phyloP scores from a whole-genome alignment of 2,329 filamentous ascomycete species.

The Aspergillus tubingensis region DNA sequence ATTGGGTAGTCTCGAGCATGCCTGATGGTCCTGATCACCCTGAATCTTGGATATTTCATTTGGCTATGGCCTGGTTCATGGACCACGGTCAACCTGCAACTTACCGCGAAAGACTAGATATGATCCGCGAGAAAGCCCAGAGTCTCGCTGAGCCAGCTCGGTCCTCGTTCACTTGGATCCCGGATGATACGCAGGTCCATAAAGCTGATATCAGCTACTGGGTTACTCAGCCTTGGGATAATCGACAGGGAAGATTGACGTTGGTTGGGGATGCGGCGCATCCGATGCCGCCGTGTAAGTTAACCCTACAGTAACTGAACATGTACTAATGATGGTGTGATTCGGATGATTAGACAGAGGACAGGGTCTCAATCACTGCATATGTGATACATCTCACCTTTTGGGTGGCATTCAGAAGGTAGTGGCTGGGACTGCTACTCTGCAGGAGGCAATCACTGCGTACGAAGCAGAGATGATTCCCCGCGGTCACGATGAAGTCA shows the following conservation, averaged over 20 bases:
- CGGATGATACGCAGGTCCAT: slow-evolving; percentile 9
- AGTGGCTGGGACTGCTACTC: not conserved
- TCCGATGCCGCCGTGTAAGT: slow-evolving; percentile 14
- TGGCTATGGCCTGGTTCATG: slow-evolving; percentile 13
- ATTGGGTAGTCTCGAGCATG: slow-evolving; percentile 5
- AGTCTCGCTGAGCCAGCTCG: slow-evolving; percentile 8
- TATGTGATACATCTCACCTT: slow-evolving; percentile 8
- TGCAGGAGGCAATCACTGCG: not conserved
- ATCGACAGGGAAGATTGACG: slow-evolving; percentile 7
- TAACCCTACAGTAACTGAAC: not conserved
- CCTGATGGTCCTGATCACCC: slow-evolving; percentile 12
- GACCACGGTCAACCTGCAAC: not conserved
- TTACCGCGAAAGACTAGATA: slow-evolving; percentile 2
- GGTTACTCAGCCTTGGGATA: slow-evolving; percentile 13
- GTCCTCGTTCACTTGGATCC: slow-evolving; percentile 10
- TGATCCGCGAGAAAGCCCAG: slow-evolving; percentile 9
- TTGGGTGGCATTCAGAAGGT: not conserved
- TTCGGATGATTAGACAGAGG: not conserved
- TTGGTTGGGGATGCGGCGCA: slow-evolving; percentile 12
- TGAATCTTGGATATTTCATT: slow-evolving; percentile 11
- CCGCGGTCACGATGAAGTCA: slow-evolving; percentile 10
- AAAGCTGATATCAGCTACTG: slow-evolving; percentile 15
- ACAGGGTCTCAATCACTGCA: slow-evolving; percentile 13
- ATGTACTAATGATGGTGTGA: not conserved
- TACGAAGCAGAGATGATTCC: slow-evolving; percentile 12